These are phyloP conservation scores for Pholiota microspora DNA, from an alignment of 768 basidiomycete species.

Conservation along the genomic window DNA sequence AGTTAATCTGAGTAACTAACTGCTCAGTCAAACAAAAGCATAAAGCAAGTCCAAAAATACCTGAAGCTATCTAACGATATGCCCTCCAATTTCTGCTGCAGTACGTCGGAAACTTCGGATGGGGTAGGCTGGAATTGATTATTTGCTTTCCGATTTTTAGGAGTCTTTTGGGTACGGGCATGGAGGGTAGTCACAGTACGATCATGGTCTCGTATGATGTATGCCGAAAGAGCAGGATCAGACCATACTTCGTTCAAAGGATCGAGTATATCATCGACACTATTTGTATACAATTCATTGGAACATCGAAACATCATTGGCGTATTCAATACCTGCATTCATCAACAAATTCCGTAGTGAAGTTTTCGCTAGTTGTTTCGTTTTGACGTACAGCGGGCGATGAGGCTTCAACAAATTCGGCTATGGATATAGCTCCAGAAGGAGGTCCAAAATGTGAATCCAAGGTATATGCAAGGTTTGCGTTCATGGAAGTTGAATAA, in stretches of 20 bases:
- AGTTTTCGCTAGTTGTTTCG: conserved; percentile 1
- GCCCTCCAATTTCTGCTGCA: conserved; percentile 52
- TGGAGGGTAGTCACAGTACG: conserved; percentile 34
- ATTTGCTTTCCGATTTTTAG: conserved; percentile 30
- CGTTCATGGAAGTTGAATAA: conserved; percentile 22
- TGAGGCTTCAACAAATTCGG: conserved; percentile 39
- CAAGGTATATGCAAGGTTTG: conserved; percentile 26
- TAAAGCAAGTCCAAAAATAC: conserved; percentile 28
- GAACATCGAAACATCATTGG: too few species aligned
- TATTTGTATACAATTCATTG: conserved; percentile 26
- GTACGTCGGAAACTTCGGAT: conserved; percentile 41
- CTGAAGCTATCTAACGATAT: conserved; percentile 59
- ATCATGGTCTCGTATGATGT: conserved; percentile 55
- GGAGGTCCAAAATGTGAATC: conserved; percentile 66
- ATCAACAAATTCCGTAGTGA: conserved; percentile 25
- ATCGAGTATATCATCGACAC: conserved; percentile 50
- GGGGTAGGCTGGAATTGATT: conserved; percentile 35
- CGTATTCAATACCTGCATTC: conserved; percentile 41
- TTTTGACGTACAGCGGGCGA: conserved; percentile 18
- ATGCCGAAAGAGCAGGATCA: conserved; percentile 54
- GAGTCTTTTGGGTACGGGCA: conserved; percentile 24
- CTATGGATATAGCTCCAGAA: conserved; percentile 51
- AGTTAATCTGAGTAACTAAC: conserved; percentile 42
- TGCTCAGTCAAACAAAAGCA: neutral
- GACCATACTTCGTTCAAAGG: conserved; percentile 46